phyloP scores from a whole-genome alignment of 176 grass and related monocot genomes.

The Avena eriantha region DNA sequence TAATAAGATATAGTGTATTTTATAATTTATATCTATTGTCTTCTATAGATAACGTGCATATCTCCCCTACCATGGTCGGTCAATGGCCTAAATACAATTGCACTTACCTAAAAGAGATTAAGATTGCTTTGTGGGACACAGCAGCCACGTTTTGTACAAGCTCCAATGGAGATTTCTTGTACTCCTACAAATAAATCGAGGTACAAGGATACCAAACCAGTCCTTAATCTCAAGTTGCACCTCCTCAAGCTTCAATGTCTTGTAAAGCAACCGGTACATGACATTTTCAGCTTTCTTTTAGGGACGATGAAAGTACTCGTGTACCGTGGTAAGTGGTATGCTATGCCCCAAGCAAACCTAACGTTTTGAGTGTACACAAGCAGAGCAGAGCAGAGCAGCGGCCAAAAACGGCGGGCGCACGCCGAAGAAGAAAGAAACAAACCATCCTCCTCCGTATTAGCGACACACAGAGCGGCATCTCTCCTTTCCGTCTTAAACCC shows the following conservation, averaged over 20 bases:
- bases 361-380: slow-evolving; percentile 31
- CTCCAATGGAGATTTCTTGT: too few relatives aligned
- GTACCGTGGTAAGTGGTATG: not conserved
- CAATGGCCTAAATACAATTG: too few relatives aligned
- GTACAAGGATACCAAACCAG: not conserved
- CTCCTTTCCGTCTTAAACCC: slow-evolving; percentile 31
- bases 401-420: not conserved
- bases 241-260: not conserved
- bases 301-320: not conserved
- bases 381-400: not conserved
- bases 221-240: not conserved
- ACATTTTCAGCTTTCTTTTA: too few relatives aligned
- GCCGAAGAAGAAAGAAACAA: not conserved
- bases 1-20: too few relatives aligned
- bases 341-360: slow-evolving; percentile 6
- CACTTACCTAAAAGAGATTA: too few relatives aligned
- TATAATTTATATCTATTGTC: too few relatives aligned
- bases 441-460: not conserved
- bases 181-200: too few relatives aligned
- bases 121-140: too few relatives aligned
- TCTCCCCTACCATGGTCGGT: too few relatives aligned
- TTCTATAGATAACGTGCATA: too few relatives aligned
- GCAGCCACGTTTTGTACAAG: too few relatives aligned
- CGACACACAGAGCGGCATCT: not conserved
- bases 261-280: not conserved